phyloP scores from a whole-genome alignment of 768 basidiomycete genomes.

The Phanerochaete carnosa region DNA sequence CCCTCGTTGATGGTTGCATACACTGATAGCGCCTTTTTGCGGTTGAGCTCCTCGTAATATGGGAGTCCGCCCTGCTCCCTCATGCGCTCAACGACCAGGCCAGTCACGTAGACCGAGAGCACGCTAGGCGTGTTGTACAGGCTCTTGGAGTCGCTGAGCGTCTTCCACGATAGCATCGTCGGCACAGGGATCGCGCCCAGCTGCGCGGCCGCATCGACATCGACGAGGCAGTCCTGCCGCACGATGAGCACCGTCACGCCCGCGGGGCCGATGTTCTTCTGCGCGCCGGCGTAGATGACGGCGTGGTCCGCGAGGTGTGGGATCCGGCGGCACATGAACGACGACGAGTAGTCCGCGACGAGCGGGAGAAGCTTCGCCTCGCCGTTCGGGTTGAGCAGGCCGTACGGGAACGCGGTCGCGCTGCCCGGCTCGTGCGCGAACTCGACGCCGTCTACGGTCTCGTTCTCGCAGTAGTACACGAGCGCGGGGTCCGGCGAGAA shows the following conservation, averaged over 20 bases:
- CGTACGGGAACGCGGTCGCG: constrained; percentile 78
- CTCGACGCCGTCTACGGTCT: constrained; percentile 95
- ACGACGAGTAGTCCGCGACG: constrained; percentile 93
- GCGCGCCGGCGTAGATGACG: constrained; percentile 93
- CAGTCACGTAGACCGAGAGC: constrained; percentile 86
- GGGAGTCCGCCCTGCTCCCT: constrained; percentile 59
- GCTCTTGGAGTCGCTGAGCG: constrained; percentile 67
- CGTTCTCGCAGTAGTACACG: constrained; percentile 99
- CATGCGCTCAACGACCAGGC: constrained; percentile 77
- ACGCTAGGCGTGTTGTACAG: constrained; percentile 94
- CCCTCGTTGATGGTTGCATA: constrained; percentile 74
- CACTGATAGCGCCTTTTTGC: constrained; percentile 70
- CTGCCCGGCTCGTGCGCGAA: constrained; percentile 59
- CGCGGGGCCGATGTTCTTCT: constrained; percentile 96
- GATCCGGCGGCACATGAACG: constrained; percentile 95
- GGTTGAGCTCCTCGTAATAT: constrained; percentile 64
- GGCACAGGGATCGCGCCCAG: constrained; percentile 78
- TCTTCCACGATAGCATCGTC: constrained; percentile 77
- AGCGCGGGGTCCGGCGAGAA: constrained; percentile 84
- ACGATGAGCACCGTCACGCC: constrained; percentile 93
- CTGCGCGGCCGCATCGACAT: constrained; percentile 73
- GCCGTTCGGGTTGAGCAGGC: constrained; percentile 45
- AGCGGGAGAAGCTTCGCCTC: constrained; percentile 58
- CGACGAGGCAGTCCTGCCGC: constrained; percentile 90
- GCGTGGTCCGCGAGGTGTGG: constrained; percentile 86